Conservation (phyloP, 306 rosid species). For the Hylodesmum podocarpum region DNA sequence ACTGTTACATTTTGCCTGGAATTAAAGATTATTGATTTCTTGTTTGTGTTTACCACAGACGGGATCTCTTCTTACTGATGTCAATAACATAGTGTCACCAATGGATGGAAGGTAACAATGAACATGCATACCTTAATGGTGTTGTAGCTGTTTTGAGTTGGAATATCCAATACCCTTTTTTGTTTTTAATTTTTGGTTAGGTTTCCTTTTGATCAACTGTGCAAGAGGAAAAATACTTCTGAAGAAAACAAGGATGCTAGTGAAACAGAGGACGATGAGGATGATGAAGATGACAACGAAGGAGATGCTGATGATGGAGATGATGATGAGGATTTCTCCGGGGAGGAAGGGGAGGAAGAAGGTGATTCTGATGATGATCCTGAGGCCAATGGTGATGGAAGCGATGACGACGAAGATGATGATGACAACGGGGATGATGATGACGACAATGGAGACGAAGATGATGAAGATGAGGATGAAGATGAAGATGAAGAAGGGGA, state of each 20-base stretch:
- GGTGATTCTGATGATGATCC: conserved; percentile 66
- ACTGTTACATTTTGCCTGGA: conserved; percentile 3
- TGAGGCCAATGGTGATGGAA: conserved; percentile 60
- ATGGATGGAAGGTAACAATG: conserved; percentile 54
- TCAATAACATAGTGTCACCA: conserved; percentile 30
- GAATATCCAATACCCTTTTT: not conserved
- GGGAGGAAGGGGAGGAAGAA: conserved; percentile 63
- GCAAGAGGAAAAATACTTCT: conserved; percentile 24
- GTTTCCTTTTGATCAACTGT: conserved; percentile 64
- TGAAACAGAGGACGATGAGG: conserved; percentile 73
- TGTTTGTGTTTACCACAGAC: conserved; percentile 38
- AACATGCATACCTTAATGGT: not conserved
- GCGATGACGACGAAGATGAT: conserved; percentile 2
- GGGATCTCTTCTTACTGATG: conserved; percentile 43
- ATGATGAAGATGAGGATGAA: conserved; percentile 35
- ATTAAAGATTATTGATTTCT: not conserved
- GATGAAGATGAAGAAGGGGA: conserved; percentile 57
- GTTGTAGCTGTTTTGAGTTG: not conserved
- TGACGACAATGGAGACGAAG: conserved; percentile 42
- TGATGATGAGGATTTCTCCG: conserved; percentile 64
- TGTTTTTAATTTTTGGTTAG: conserved; percentile 38
- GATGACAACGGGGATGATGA: conserved; percentile 13
- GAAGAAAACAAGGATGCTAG: conserved; percentile 71
- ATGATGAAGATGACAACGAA: conserved; percentile 67
- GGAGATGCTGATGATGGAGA: conserved; percentile 67